Evolutionary conservation across 352 stramenopile genomes (phyloP).

Genomic region (Pythium angustatum): DNA sequence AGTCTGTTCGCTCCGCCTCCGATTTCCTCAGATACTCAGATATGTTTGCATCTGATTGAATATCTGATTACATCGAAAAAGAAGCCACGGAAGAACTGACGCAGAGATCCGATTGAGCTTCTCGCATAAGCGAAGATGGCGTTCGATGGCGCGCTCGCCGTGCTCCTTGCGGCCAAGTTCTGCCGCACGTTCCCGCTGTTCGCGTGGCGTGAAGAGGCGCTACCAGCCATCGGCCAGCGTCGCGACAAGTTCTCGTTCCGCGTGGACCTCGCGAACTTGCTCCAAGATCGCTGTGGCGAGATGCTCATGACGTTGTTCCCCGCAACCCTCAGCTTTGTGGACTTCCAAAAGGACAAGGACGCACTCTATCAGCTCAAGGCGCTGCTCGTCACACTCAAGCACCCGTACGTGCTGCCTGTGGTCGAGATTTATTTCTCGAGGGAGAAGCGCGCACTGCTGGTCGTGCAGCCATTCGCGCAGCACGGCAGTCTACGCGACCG

Average conservation of each 20-base stretch:
- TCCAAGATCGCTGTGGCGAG: conserved; percentile 48
- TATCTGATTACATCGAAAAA: conserved; percentile 19
- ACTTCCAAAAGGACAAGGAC: conserved; percentile 52
- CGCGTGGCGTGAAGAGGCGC: conserved; percentile 65
- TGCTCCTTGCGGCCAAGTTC: conserved; percentile 77
- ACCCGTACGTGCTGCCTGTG: conserved; percentile 71
- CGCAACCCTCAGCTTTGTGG: conserved; percentile 52
- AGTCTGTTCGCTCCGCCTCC: no score
- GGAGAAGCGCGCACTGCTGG: conserved; percentile 62
- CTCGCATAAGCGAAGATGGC: no score
- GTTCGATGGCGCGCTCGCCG: conserved; percentile 61
- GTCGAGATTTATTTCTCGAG: conserved; percentile 68
- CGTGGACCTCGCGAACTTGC: conserved; percentile 71
- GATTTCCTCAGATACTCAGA: conserved; percentile 4
- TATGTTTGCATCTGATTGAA: background rate
- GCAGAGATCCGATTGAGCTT: no score
- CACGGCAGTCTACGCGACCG: conserved; percentile 66
- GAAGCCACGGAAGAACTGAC: conserved; percentile 3
- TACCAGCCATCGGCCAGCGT: conserved; percentile 55
- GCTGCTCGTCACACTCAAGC: conserved; percentile 76
- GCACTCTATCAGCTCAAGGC: conserved; percentile 71
- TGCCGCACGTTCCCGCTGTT: conserved; percentile 72
- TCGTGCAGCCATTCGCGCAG: conserved; percentile 64
- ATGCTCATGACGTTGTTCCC: conserved; percentile 69
- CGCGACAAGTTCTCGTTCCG: conserved; percentile 71